Evolutionary conservation across 208 protist species (phyloP).

Genomic region (Leishmania aethiopica): DNA sequence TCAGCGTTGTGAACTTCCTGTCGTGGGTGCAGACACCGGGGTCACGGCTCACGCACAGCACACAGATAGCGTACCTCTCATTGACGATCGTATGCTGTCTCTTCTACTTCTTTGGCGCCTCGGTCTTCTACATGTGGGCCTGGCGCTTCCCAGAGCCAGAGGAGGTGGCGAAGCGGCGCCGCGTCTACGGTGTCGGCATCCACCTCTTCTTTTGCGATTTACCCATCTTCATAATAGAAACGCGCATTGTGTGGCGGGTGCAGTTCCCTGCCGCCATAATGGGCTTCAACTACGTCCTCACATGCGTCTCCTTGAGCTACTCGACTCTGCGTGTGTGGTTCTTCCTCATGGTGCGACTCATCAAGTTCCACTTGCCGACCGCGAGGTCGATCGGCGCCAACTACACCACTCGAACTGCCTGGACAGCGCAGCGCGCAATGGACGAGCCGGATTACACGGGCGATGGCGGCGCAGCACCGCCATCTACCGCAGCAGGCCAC

Average conservation of each 20-base stretch:
- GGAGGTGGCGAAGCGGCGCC: constrained; percentile 80
- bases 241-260: constrained; percentile 70
- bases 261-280: constrained; percentile 61
- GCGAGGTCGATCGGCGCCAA: constrained; percentile 8
- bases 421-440: constrained; percentile 7
- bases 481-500: constrained; percentile 2
- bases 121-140: constrained; percentile 92
- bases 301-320: constrained; percentile 75
- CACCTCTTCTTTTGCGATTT: constrained; percentile 86
- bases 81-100: constrained; percentile 69
- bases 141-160: constrained; percentile 89
- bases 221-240: constrained; percentile 81
- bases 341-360: constrained; percentile 84
- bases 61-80: constrained; percentile 62
- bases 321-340: constrained; percentile 82
- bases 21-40: constrained; percentile 60
- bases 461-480: constrained; percentile 1
- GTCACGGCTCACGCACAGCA: constrained; percentile 15
- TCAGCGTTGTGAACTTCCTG: constrained; percentile 72
- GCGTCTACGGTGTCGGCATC: constrained; percentile 76
- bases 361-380: constrained; percentile 60
- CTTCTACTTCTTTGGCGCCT: constrained; percentile 70
- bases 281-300: constrained; percentile 71
- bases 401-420: constrained; percentile 13
- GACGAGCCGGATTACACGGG: constrained; percentile 19